Evolutionary conservation across 164 flowering plant genomes (phyloP), one percentile per base, ranked within the genome.

Genomic region (Amborella trichopoda): DNA sequence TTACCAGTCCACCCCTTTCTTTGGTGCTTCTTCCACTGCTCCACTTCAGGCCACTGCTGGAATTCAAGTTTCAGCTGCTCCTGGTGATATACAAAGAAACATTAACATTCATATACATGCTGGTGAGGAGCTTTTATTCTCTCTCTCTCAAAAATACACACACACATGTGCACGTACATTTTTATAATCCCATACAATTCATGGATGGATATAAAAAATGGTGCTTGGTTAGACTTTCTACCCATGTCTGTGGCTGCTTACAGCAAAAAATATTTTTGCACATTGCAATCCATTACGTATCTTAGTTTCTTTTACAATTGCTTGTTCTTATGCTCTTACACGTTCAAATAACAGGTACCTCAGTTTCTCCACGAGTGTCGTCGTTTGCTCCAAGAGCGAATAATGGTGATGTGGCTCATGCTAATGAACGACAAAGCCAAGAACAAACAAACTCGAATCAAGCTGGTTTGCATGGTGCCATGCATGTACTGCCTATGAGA

Each of bases 91-190:
- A 33, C 77, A 85, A 28, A 78, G 99, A 63, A 61, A 85, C 60
- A 64, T 93, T 28, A 93, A 83, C 54, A 85, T 93, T 49, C 99
- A 85, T 49, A 83, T 85, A 53, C 95, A 85, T 75, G 81, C 96
- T 43, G 95, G 97, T 93, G 61, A 54, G 64, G 19, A 25, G 34
- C 14, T 39, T 28, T 20, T 28, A 12, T 16, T 22, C 16, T 41
- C 16, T 13, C 19, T n/a, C n/a, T n/a, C n/a, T n/a, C n/a, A n/a
- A n/a, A n/a, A n/a, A n/a, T n/a, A n/a, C n/a, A n/a, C n/a, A n/a
- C n/a, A n/a, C n/a, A n/a, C n/a, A n/a, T n/a, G n/a, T n/a, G n/a
- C n/a, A n/a, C n/a, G n/a, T n/a, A n/a, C n/a, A n/a, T n/a, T n/a
- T n/a, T n/a, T n/a, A n/a, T n/a, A n/a, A n/a, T n/a, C n/a, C n/a